Base-by-base conservation (phyloP, 108 stramenopile genomes). In the Phaeodactylum tricornutum region DNA sequence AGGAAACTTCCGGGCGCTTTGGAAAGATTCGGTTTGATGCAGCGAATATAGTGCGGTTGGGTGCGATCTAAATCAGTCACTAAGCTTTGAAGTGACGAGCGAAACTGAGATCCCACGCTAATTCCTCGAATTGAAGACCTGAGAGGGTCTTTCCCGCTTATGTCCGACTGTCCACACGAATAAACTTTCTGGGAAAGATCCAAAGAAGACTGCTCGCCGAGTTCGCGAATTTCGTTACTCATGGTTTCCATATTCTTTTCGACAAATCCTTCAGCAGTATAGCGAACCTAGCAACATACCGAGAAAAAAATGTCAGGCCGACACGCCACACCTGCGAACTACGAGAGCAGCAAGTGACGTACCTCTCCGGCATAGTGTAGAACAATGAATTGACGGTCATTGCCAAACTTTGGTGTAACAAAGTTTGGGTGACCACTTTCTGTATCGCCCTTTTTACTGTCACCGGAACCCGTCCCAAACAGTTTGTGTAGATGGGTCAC, bases 311-410 rank as follows among this genome's bases (percentile, higher is more conserved):
- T 41, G 3, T 43, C 19, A 43, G 40, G 15, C 22, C n/a, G 19
- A 43, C 2, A 17, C 15, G 29, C 1, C 24, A 24, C 16, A 29
- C 8, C 25, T 21, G 29, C 16, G 41, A 55, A 17, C 25, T 34
- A 11, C 19, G 19, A 15, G 20, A 37, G 8, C 26, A 44, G 39
- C n/a, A n/a, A 1, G n/a, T 21, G 14, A 27, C 21, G 50, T 36
- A 94, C 94, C 52, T 86, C 77, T 37, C 96, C 96, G 8, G 96
- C 96, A 63, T 93, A 97, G 59, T 97, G 96, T 42, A 71, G 58
- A 21, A 97, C 72, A 44, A 87, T 84, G 52, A 97, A 97, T 24
- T 74, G 69, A 20, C 65, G 55, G 56, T 96, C 92, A 28, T 69
- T 71, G 29, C 85, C 86, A 57, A 96, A 93, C 37, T 93, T 94